Evolutionary conservation across 495 filamentous ascomycete species (phyloP), one percentile per base, ranked within the genome.

Genomic region (Cercophora newfieldiana): DNA sequence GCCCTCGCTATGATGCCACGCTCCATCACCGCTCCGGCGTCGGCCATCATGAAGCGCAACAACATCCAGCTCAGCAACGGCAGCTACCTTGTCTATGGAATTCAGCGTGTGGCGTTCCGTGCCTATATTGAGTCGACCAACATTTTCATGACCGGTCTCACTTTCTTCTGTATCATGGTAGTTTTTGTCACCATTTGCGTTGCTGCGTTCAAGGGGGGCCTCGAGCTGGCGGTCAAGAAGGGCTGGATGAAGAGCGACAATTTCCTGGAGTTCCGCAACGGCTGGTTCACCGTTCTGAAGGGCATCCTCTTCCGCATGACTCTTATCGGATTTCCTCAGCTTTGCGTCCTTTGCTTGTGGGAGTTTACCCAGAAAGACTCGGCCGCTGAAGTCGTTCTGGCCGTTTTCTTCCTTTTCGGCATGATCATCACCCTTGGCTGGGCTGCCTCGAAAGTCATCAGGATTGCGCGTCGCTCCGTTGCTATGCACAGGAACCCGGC

Each of bases 401-500:
- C 94, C 49, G 85, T 95, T 48, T 91, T 96, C 76, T 97, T 96
- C 83, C 83, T 98, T 71, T 79, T 97, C 59, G 89, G 91, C 25
- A 89, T 97, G 85, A 79, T 90, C 12, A 78, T 80, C 33, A 91
- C 93, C 21, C 83, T 99, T n/a, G 86, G 79, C 49, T 99, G 91
- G 90, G 95, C 93, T 22, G 86, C 91, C 1, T 87, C 88, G 74
- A 97, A 97, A 81, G 93, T 99, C 54, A 90, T 95, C 71, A 86
- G 87, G 16, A 87, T 99, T 59, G 95, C 95, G 19, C 91, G 89
- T 68, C 90, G 92, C 61, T 97, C 94, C 5, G 88, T 97, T 62
- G 78, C 86, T 12, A 91, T 97, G 85, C 94, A 99, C 84, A 92
- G 92, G 74, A 99, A 97, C 76, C 94, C 95, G 12, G 94, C 93